phyloP scores from a whole-genome alignment of 306 rosid species.

The Quercus rubra region DNA sequence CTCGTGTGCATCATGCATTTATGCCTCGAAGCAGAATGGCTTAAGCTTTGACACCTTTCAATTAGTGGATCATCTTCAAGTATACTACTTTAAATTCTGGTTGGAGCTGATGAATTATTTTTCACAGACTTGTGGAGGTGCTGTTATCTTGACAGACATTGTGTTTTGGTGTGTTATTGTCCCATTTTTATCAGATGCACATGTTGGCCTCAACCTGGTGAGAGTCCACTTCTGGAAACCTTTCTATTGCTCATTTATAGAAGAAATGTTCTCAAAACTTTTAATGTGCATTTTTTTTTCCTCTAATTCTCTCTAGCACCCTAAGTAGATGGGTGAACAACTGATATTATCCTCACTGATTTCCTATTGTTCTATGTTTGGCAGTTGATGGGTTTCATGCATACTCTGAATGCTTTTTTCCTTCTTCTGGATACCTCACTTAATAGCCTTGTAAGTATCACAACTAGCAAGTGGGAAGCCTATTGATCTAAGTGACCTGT shows the following conservation, averaged over 20 bases:
- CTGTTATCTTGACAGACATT: conserved; percentile 68
- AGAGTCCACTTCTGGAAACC: conserved; percentile 4
- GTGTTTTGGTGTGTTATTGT: conserved; percentile 83
- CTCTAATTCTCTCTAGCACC: background rate
- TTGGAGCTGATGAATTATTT: conserved; percentile 21
- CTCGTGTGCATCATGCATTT: too few relatives aligned
- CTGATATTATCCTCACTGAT: background rate
- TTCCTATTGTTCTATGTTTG: conserved; percentile 13
- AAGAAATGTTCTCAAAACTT: background rate
- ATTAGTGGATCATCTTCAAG: too few relatives aligned
- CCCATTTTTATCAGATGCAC: conserved; percentile 62
- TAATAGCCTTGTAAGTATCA: conserved; percentile 68
- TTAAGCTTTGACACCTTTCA: too few relatives aligned
- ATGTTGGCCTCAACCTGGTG: conserved; percentile 59
- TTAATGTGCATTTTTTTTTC: background rate
- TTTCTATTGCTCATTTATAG: background rate
- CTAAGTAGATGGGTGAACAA: background rate
- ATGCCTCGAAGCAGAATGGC: too few relatives aligned
- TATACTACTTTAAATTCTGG: background rate
- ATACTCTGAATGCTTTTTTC: conserved; percentile 55
- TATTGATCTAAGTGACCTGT: background rate
- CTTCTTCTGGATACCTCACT: conserved; percentile 68
- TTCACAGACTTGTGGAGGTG: conserved; percentile 82
- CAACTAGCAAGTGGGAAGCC: background rate
- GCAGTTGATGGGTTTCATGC: conserved; percentile 84